Conservation (phyloP, 139 green algal species). For the Limnomonas spitsbergensis region DNA sequence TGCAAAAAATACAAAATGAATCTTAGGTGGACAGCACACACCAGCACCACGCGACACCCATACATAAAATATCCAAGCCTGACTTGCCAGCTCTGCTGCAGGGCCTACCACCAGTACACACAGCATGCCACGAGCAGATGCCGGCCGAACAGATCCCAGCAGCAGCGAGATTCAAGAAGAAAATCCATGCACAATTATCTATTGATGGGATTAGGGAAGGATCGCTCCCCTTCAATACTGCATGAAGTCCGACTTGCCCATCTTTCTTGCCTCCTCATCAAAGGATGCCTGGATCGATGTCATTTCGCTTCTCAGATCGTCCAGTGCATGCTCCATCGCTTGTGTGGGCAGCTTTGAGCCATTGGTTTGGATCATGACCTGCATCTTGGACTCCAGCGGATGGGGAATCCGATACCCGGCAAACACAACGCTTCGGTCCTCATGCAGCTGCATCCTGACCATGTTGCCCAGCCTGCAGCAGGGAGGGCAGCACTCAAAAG, state of each 20-base stretch:
- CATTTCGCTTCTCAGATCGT: conserved; percentile 50
- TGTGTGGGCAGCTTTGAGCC: conserved; percentile 49
- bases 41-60: no score
- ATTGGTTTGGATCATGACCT: conserved; percentile 79
- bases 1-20: no score
- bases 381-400: conserved; percentile 83
- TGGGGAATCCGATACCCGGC: conserved; percentile 93
- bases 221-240: no score
- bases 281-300: conserved; percentile 38
- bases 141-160: no score
- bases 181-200: no score
- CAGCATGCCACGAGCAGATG: no score
- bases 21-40: no score
- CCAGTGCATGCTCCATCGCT: conserved; percentile 49
- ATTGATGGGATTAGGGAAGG: no score
- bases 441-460: conserved; percentile 72
- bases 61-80: no score
- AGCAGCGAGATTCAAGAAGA: no score
- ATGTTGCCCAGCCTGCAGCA: conserved; percentile 88
- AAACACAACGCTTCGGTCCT: conserved; percentile 77
- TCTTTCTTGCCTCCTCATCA: conserved; percentile 15
- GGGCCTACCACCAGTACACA: no score
- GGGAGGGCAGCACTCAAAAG: not conserved
- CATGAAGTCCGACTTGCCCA: not conserved
- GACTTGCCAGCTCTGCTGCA: no score